phyloP scores from a whole-genome alignment of 2,329 filamentous ascomycete genomes.

The Pseudogymnoascus sp. region DNA sequence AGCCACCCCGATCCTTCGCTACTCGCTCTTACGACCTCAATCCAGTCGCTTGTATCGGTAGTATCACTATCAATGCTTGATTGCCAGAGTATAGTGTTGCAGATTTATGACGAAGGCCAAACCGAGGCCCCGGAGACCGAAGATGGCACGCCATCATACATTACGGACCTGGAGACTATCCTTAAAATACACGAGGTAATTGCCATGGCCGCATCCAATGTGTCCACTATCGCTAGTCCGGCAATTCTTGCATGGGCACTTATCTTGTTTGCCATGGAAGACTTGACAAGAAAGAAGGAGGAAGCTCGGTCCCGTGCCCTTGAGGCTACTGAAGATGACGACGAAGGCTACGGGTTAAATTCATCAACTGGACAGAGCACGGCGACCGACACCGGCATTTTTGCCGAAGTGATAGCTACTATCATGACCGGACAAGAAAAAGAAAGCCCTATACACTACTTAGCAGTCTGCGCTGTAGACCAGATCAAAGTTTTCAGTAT shows the following conservation, averaged over 20 bases:
- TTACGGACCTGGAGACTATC: slow-evolving; percentile 64
- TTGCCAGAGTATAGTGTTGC: slow-evolving; percentile 49
- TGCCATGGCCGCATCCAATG: slow-evolving; percentile 47
- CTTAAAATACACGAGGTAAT: slow-evolving; percentile 67
- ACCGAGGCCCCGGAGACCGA: slow-evolving; percentile 22
- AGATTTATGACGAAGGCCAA: slow-evolving; percentile 40
- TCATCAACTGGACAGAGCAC: neutral
- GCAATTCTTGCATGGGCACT: slow-evolving; percentile 77
- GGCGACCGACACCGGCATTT: slow-evolving; percentile 22
- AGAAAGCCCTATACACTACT: slow-evolving; percentile 36
- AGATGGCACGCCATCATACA: slow-evolving; percentile 47
- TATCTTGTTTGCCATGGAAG: slow-evolving; percentile 62
- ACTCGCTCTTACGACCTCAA: slow-evolving; percentile 44
- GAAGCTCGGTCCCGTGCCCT: slow-evolving; percentile 35
- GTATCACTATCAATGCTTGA: slow-evolving; percentile 64
- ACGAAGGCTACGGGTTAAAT: slow-evolving; percentile 14
- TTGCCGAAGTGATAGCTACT: slow-evolving; percentile 40
- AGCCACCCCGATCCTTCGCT: slow-evolving; percentile 27
- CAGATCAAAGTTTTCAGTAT: slow-evolving; percentile 41
- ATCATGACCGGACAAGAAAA: slow-evolving; percentile 30
- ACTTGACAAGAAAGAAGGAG: slow-evolving; percentile 54
- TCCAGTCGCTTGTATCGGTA: slow-evolving; percentile 63
- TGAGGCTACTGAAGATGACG: neutral
- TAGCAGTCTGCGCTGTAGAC: slow-evolving; percentile 41
- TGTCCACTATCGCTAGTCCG: slow-evolving; percentile 59